Conservation (phyloP, 306 rosid genomes). For the Quercus dentata region DNA sequence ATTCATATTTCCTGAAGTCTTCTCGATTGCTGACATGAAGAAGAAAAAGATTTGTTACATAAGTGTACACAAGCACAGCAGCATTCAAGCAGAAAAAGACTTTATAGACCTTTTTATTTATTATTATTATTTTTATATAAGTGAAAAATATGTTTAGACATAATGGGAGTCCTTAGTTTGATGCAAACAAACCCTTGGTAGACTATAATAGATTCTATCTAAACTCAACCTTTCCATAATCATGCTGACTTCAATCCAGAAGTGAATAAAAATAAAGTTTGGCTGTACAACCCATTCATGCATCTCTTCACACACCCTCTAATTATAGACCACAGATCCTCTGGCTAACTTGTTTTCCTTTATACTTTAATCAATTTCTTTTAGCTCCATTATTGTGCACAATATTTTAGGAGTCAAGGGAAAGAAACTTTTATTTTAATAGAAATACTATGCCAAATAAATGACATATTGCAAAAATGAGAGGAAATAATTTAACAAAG, state of each 20-base stretch:
- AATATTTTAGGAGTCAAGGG: background rate
- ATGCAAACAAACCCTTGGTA: background rate
- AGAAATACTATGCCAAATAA: too few relatives aligned
- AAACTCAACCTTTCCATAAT: background rate
- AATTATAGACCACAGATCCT: background rate
- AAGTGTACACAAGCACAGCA: background rate
- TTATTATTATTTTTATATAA: too few relatives aligned
- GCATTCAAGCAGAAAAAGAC: background rate
- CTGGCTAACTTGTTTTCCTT: background rate
- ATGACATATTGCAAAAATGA: background rate
- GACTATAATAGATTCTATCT: background rate
- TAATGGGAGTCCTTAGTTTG: background rate
- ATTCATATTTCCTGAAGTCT: conserved; percentile 47
- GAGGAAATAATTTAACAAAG: background rate
- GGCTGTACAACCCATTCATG: background rate
- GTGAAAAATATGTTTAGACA: background rate
- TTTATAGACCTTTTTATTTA: too few relatives aligned
- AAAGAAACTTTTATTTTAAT: too few relatives aligned
- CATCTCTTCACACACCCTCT: background rate
- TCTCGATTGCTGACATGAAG: conserved; percentile 37
- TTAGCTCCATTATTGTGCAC: background rate
- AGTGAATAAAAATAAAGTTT: background rate
- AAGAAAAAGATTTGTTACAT: conserved; percentile 3
- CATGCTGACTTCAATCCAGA: background rate
- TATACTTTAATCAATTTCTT: background rate